Base-by-base conservation (phyloP, 1,139 yeast genomes). In the Entelexis sorbosivorans region DNA sequence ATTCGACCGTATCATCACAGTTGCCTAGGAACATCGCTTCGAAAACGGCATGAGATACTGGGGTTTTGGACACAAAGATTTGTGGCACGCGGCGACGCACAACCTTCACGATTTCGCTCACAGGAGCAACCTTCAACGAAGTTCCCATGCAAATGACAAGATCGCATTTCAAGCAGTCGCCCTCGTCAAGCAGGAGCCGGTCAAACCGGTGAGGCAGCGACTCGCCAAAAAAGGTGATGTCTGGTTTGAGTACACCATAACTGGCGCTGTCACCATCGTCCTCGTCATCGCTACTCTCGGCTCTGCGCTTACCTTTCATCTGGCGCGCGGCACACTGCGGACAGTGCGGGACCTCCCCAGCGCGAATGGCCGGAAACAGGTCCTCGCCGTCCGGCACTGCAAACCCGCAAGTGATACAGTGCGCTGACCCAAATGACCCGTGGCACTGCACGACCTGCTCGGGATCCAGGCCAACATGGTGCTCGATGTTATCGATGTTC, bases 191-290 rank as follows among this genome's bases (percentile, higher is more conserved):
- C 38, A 85, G 74, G 28, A 76, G 69, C 47, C 76, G 76, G 59
- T 86, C 91, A 61, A 83, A 88, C 50, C 74, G 67, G n/a, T 73
- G 69, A 0, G 97, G 96, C 52, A 91, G 72, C 14, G 81, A 78
- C 64, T 91, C 97, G 8, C 96, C 96, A 61, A 91, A 91, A 63
- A 91, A 91, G 0, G 96, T 89, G 54, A 91, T 89, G 65, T 91
- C 96, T 0, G 98, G 98, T 64, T 91, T 89, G 73, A 86, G 75
- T 6, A 88, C 91, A n/a, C 96, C 96, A 28, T 34, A 57, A 49
- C 60, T 55, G n/a, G 52, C 47, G 13, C 45, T 54, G 19, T 50
- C 42, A 1, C 35, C 56, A 11, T 54, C 57, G 14, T 56, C 60
- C 26, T 59, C 58, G 32, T 49, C 52, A 11, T 52, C 60, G 43